phyloP scores from a whole-genome alignment of 495 filamentous ascomycete species.

The Aspergillus heteromorphus region DNA sequence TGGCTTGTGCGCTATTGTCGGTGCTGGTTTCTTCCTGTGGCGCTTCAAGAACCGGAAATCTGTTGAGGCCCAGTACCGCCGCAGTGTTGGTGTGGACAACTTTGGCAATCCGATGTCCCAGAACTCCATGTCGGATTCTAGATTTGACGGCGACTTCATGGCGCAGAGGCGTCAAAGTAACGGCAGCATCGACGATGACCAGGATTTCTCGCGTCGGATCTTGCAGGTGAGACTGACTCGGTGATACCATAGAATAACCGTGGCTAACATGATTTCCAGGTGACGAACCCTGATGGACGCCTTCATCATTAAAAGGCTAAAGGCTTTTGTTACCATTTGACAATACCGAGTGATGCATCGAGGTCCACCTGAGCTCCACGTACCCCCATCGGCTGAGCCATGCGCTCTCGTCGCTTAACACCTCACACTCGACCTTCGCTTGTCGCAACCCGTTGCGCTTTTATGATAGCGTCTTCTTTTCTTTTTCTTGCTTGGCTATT shows the following conservation, averaged over 20 bases:
- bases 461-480: conserved; percentile 1
- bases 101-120: conserved; percentile 58
- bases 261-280: conserved; percentile 21
- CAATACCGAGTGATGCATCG: background rate
- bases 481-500: conserved; percentile 3
- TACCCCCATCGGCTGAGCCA: conserved; percentile 7
- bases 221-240: conserved; percentile 63
- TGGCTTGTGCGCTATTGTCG: conserved; percentile 57
- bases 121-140: conserved; percentile 67
- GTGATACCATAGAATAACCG: background rate
- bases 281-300: conserved; percentile 46
- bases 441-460: conserved; percentile 1
- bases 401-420: conserved; percentile 4
- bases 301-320: conserved; percentile 5
- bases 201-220: conserved; percentile 94
- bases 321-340: background rate
- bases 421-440: conserved; percentile 9
- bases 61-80: conserved; percentile 73
- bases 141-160: conserved; percentile 83
- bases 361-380: background rate
- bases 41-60: conserved; percentile 67
- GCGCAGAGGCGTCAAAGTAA: conserved; percentile 84
- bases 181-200: conserved; percentile 95
- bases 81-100: conserved; percentile 62
- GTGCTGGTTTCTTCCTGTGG: conserved; percentile 68